Evolutionary conservation across 805 yeast genomes (phyloP).

Genomic region (Wickerhamiella occidentalis): DNA sequence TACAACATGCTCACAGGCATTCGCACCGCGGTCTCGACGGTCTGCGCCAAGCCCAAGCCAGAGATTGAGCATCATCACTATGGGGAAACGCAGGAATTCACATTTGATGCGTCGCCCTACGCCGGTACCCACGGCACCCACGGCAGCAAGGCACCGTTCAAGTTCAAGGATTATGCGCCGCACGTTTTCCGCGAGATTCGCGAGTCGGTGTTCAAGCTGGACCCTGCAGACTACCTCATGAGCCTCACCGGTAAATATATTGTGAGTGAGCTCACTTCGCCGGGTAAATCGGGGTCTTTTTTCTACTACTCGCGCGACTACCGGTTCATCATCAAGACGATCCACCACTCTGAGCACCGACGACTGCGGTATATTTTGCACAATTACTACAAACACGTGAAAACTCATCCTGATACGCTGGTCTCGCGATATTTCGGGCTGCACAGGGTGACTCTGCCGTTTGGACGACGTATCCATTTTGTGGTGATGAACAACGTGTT

Average conservation of each 20-base stretch:
- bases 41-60: constrained; percentile 67
- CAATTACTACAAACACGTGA: constrained; percentile 70
- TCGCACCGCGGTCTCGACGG: constrained; percentile 84
- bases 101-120: constrained; percentile 45
- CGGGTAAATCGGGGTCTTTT: constrained; percentile 94
- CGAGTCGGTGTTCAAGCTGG: constrained; percentile 60
- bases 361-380: constrained; percentile 62
- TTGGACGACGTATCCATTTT: constrained; percentile 72
- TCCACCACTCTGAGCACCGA: constrained; percentile 83
- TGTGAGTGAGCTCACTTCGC: constrained; percentile 81
- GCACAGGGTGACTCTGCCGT: constrained; percentile 84
- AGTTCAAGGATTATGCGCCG: constrained; percentile 95
- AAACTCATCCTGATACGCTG: constrained; percentile 72
- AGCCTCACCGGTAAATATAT: constrained; percentile 89
- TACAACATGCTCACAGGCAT: constrained; percentile 97
- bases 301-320: constrained; percentile 91
- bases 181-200: constrained; percentile 84
- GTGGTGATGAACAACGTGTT: constrained; percentile 94
- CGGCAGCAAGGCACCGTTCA: constrained; percentile 80
- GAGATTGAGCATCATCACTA: constrained; percentile 63
- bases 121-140: constrained; percentile 30
- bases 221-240: constrained; percentile 90
- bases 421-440: constrained; percentile 90
- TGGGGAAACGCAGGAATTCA: constrained; percentile 56
- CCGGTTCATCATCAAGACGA: constrained; percentile 88